Evolutionary conservation across 1,139 yeast species (phyloP), one percentile per base, ranked within the genome.

Genomic region (Zhuliangozyma parablackwelliae): DNA sequence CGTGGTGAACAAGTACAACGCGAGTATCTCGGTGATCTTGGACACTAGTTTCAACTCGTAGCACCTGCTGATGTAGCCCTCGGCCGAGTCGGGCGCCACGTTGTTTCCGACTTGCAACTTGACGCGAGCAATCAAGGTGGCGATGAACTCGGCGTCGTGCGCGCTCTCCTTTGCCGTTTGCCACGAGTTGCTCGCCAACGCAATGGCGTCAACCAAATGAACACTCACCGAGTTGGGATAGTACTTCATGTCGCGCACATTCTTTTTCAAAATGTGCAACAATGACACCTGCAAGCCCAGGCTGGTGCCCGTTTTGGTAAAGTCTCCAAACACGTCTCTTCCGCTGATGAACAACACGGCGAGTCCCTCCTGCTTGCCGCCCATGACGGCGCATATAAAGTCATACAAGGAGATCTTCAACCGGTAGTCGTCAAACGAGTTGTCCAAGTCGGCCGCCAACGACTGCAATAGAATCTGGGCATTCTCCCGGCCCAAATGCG

Each of bases 321-420:
- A 51, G 35, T 64, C 69, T 1, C 66, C 56, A 43, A 69, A 70
- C 5, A 67, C 76, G 45, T 81, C 82, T 41, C 76, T 64, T 1
- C 95, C 96, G 34, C 87, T 83, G 31, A 88, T 66, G 43, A 92
- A 77, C 32, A 86, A 66, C 35, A 86, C 84, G 1, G 95, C 74
- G 25, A 90, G 62, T 1, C 97, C 97, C 53, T 89, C 95, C 61
- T 92, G 97, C 40, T 82, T 78, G 7, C 87, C 81, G 45, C 75
- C 78, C 71, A 86, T 72, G 6, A 87, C 82, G 0, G 89, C 72
- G n/a, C 92, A 74, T 42, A 90, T 77, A 46, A 88, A 85, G 39
- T 75, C 78, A 50, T 85, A 85, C 13, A 86, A 63, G 6, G 76
- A 66, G 21, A 78, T 74, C 40, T 82, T 74, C 30, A 83, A 63